Percentiles rank a stretch among this genome's conserved stretches.
These are phyloP conservation scores for Ganoderma leucocontextum DNA, from an alignment of 1,284 basidiomycete genomes.

Conservation along the genomic window DNA sequence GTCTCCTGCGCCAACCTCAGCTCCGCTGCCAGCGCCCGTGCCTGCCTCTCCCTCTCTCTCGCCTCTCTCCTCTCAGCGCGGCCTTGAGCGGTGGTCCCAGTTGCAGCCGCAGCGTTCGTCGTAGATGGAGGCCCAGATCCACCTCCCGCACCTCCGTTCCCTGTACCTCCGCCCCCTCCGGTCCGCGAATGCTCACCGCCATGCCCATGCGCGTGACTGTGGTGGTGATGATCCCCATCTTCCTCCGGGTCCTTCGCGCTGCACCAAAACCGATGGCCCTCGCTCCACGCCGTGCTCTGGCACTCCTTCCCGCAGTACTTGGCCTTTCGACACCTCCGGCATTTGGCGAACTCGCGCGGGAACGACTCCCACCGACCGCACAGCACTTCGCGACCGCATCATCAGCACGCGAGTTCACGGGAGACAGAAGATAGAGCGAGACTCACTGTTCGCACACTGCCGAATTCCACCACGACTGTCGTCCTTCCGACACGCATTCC, in stretches of 20 bases:
- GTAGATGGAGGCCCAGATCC: conserved; percentile 6
- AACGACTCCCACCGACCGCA: conserved; percentile 96
- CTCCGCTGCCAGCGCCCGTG: conserved; percentile 31
- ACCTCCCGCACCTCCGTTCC: conserved; percentile 1
- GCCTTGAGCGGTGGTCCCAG: conserved; percentile 19
- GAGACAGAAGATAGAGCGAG: background rate
- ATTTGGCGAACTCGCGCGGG: conserved; percentile 97
- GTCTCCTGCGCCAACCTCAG: conserved; percentile 20
- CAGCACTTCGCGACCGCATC: conserved; percentile 63
- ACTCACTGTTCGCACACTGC: conserved; percentile 95
- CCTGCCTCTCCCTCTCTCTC: conserved; percentile 38
- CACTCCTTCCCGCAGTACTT: conserved; percentile 99
- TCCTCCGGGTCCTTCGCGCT: conserved; percentile 80
- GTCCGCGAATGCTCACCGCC: conserved; percentile 7
- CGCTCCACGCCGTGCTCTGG: conserved; percentile 96
- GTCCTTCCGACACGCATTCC: conserved; percentile 98
- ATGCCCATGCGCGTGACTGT: conserved; percentile 24
- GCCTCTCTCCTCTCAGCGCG: conserved; percentile 39
- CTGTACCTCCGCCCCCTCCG: background rate
- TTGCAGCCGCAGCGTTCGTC: background rate
- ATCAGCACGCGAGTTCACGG: background rate
- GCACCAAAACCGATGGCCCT: conserved; percentile 94
- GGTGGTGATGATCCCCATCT: conserved; percentile 47
- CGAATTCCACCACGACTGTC: conserved; percentile 92
- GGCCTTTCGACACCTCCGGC: conserved; percentile 93